Base-by-base conservation (phyloP, 331 rosid species). In the Saraca asoca region DNA sequence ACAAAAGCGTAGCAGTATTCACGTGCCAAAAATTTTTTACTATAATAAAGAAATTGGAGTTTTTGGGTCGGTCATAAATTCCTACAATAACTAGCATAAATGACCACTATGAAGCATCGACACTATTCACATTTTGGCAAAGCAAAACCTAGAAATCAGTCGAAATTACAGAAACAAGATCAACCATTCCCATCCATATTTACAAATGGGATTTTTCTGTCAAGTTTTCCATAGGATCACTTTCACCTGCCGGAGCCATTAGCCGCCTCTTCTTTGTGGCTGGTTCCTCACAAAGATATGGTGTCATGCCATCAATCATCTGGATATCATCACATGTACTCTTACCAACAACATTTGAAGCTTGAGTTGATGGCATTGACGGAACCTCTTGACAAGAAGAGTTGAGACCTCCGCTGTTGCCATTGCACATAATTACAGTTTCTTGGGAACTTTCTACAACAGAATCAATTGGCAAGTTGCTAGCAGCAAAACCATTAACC, bases 221-320 rank as follows among this genome's bases (percentile, higher is more conserved):
- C 37, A 14, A 62, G 42, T 70, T 66, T 50, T 59, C 77, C 67
- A 57, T 34, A 50, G 42, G 7, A 24, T 66, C 69, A 55, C 72
- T 71, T 53, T 45, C 75, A 45, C 67, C 70, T 63, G 78, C 68
- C 19, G 14, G 38, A 33, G 80, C 66, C 31, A 64, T 71, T 58
- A 74, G 79, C 73, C 87, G 80, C 50, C 69, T 67, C 74, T 76
- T 82, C 79, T 91, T 91, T 7, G 86, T 82, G 67, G 90, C 77
- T 12, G 31, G 88, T 72, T 85, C 81, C 69, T 78, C 91, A 57
- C 51, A 64, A 33, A 44, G 46, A 51, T 78, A 69, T 10, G 53
- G 66, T 19, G 54, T 24, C 12, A 19, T 4, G 33, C 33, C 59
- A 46, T 59, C 52, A 17, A 52, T 14, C 64, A 9, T 49, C 39